Evolutionary conservation across 768 basidiomycete species (phyloP), one percentile per base, ranked within the genome.

Genomic region (Rhizopogon vulgaris): DNA sequence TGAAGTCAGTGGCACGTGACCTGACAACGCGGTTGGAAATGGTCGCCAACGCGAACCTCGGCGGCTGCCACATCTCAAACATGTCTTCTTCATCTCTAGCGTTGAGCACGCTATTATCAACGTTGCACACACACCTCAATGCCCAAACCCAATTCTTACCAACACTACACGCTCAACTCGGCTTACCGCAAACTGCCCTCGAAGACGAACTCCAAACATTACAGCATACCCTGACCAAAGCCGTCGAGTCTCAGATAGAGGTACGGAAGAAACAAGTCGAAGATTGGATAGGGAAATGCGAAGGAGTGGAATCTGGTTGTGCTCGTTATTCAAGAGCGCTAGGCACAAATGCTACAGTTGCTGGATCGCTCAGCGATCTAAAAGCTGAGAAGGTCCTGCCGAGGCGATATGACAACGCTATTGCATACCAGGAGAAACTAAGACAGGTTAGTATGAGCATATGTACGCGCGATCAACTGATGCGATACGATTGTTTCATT

Each of bases 121-220:
- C 88, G 18, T 67, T 94, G 25, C 87, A 91, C 57, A 77, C 82
- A 3, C 86, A 89, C 65, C 72, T 93, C 5, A 86, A 87, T 65
- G 71, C 83, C 1, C 91, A 94, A 68, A 90, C 89, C 0, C 84
- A 87, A 56, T 75, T 90, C 30, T 73, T 95, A 2, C 90, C 90
- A 14, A 82, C 84, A 6, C 74, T 95, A 4, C 91, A 94, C 67
- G 75, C 80, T 1, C 90, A 90, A 61, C 86, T 95, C 14, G 91
- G 90, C 30, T 76, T 94, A 12, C 90, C 92, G 8, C 69, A 81
- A 25, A 82, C 83, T 10, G 85, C 90, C 0, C 79, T 94, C 39
- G 82, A 89, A 64, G 85, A 90, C 64, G 93, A 96, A 53, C 76
- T 94, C 30, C 73, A 77, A 48, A 68, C 77, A 7, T 77, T 95